phyloP scores from a whole-genome alignment of 345 rosid species.

The Sisymbrium irio region DNA sequence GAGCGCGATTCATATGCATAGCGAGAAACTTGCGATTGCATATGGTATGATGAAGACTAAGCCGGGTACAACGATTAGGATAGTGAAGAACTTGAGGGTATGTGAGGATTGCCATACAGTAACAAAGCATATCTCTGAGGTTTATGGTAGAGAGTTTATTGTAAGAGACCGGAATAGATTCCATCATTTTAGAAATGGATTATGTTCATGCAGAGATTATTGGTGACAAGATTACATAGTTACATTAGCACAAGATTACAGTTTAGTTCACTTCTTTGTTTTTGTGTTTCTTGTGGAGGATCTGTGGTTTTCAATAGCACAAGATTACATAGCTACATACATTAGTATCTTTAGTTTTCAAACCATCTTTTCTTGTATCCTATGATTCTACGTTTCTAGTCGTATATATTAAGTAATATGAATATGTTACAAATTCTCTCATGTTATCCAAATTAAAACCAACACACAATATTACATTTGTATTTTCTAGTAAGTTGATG shows the following conservation, averaged over 20 bases:
- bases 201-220: conserved; percentile 71
- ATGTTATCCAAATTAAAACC: neutral
- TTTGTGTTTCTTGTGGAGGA: neutral
- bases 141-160: conserved; percentile 56
- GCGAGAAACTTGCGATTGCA: conserved; percentile 77
- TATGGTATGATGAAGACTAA: conserved; percentile 56
- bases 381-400: neutral
- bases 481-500: neutral
- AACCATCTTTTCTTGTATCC: neutral
- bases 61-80: conserved; percentile 39
- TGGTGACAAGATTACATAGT: conserved; percentile 38
- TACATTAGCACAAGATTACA: neutral
- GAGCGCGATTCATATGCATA: conserved; percentile 51
- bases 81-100: conserved; percentile 75
- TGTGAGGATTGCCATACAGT: conserved; percentile 74
- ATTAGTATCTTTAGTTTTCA: neutral
- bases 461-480: neutral
- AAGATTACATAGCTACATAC: neutral
- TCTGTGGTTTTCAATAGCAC: neutral
- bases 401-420: neutral
- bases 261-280: neutral
- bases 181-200: conserved; percentile 69
- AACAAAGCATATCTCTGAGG: conserved; percentile 62
- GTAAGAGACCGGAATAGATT: conserved; percentile 73
- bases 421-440: neutral